Conservation (phyloP, 345 rosid genomes). For the Gossypium mustelinum region DNA sequence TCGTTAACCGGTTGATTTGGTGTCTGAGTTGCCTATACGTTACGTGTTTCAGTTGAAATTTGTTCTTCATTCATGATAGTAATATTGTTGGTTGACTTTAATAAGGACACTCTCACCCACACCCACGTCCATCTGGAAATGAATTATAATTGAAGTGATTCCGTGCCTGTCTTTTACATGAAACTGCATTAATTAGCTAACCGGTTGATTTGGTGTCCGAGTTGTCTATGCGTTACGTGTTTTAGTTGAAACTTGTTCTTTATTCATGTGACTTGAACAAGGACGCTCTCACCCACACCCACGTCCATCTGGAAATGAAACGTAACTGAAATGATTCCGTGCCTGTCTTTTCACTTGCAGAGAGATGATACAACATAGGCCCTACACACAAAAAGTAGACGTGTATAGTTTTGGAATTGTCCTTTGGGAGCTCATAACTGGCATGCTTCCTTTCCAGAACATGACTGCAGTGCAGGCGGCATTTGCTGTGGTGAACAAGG, state of each 20-base stretch:
- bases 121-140: too few relatives aligned
- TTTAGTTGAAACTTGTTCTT: neutral
- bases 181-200: neutral
- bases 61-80: neutral
- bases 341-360: conserved; percentile 24
- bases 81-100: neutral
- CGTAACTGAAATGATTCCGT: neutral
- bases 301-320: too few relatives aligned
- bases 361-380: conserved; percentile 58
- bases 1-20: neutral
- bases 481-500: conserved; percentile 51
- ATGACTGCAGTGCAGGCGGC: conserved; percentile 61
- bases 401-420: conserved; percentile 60
- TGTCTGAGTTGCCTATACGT: neutral
- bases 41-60: neutral
- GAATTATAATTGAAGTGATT: neutral
- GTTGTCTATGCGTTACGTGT: neutral
- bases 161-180: neutral
- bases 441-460: conserved; percentile 49
- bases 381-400: conserved; percentile 53
- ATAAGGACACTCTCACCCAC: too few relatives aligned
- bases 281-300: too few relatives aligned
- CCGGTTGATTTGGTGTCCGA: neutral
- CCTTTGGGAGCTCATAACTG: conserved; percentile 52
- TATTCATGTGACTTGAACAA: neutral